Evolutionary conservation across 2,329 filamentous ascomycete species (phyloP), one percentile per base, ranked within the genome.

Genomic region (Fusarium sp.): DNA sequence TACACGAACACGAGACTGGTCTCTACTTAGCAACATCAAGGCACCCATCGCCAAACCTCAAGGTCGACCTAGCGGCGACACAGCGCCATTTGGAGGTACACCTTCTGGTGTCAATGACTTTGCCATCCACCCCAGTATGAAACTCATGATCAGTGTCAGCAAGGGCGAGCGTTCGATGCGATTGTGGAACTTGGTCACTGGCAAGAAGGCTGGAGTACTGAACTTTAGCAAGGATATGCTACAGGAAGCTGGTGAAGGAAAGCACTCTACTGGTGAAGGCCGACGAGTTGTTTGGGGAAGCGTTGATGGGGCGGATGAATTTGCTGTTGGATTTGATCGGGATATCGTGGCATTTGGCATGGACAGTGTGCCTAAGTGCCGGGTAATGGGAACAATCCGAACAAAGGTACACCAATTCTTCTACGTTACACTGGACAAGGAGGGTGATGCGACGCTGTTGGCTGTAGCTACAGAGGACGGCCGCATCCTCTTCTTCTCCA

Each of bases 141-240:
- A 98, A 82, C 84, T 99, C 51, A 97, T 98, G 93, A 89, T 99
- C 63, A 97, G 90, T 73, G 94, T 98, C 10, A 92, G 93, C 72
- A 93, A 91, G 74, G 94, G 94, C 69, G 96, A 99, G 82, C 90
- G 90, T 69, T 94, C 91, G 76, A 97, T 99, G 92, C 86, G 96
- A 69, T 80, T 98, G 69, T 99, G 96, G 96, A 98, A 99, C 76
- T 80, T 99, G 68, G 94, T 98, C 70, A 98, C 95, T 4, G 96
- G 95, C 17, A 97, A 95, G 83, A 98, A 97, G 82, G 95, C 95
- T 1, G 94, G 95, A 31, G 95, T 97, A 53, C 82, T 99, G 72
- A 96, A 93, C 77, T 98, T 98, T 78, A 88, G 87, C 69, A 86
- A 88, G 59, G 88, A 91, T 1, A 86, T 96, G 74, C 83, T 98